Evolutionary conservation across 208 protist genomes (phyloP).

Genomic region (Trypanosoma brucei): DNA sequence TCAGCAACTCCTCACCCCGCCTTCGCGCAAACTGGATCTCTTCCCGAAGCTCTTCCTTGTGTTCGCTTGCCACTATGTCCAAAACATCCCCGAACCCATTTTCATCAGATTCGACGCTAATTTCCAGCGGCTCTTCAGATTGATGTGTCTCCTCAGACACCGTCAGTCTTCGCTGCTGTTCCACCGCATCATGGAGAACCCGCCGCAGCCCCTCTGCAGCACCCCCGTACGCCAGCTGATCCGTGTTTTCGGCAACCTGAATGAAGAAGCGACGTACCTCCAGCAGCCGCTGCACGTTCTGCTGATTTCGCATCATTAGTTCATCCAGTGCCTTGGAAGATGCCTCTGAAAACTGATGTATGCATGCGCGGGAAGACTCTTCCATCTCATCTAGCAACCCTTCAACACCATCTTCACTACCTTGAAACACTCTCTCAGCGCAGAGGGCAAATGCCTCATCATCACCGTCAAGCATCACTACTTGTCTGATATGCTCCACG

Average conservation of each 20-base stretch:
- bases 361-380: neutral
- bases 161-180: neutral
- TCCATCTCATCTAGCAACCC: constrained; percentile 8
- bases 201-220: neutral
- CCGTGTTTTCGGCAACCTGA: neutral
- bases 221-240: constrained; percentile 12
- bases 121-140: neutral
- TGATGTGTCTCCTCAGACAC: neutral
- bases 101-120: constrained; percentile 3
- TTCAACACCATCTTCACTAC: constrained; percentile 7
- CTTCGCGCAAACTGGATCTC: constrained; percentile 8
- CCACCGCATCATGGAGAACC: constrained; percentile 2
- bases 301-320: neutral
- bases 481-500: constrained; percentile 12
- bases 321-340: constrained; percentile 11
- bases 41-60: constrained; percentile 23
- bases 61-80: constrained; percentile 2
- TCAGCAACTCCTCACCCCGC: constrained; percentile 15
- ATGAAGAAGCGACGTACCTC: constrained; percentile 19
- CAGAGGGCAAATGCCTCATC: constrained; percentile 12
- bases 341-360: constrained; percentile 12
- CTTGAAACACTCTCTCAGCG: constrained; percentile 6
- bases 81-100: neutral
- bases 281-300: constrained; percentile 5
- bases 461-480: constrained; percentile 14